Conservation (phyloP, 768 basidiomycete genomes). For the Saitozyma sp. region DNA sequence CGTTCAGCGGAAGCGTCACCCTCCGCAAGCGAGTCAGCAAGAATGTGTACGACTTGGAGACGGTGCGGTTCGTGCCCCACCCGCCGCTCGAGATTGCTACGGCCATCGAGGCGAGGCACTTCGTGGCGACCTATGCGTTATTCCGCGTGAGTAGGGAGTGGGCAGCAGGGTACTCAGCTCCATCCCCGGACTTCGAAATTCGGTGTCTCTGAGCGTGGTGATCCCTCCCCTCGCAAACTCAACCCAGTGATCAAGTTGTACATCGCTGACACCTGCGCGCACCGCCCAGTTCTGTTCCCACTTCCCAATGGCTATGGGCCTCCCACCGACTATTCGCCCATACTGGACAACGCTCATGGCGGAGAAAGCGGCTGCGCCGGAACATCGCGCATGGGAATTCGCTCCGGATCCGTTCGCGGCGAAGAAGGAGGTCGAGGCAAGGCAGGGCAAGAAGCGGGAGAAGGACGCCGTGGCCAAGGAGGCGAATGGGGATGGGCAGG, state of each 20-base stretch:
- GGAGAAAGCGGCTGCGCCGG: conserved; percentile 68
- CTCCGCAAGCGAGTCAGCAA: conserved; percentile 71
- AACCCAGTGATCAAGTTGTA: too few relatives aligned
- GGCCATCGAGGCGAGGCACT: conserved; percentile 82
- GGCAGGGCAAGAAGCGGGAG: conserved; percentile 64
- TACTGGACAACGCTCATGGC: conserved; percentile 77
- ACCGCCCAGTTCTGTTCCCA: conserved; percentile 41
- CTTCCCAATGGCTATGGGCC: conserved; percentile 56
- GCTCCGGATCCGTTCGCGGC: conserved; percentile 82
- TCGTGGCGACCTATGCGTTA: conserved; percentile 83
- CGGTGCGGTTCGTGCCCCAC: conserved; percentile 70
- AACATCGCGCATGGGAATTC: conserved; percentile 82
- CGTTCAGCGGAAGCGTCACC: conserved; percentile 64
- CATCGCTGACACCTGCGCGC: background rate
- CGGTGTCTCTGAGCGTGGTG: too few relatives aligned
- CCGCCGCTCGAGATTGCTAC: conserved; percentile 67
- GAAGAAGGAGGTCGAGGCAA: conserved; percentile 64
- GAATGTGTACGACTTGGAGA: conserved; percentile 64
- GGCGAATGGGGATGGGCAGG: conserved; percentile 13
- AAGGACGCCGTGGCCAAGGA: conserved; percentile 26
- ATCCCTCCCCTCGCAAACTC: too few relatives aligned
- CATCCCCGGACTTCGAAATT: too few relatives aligned
- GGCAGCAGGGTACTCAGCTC: background rate
- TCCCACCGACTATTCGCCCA: conserved; percentile 80
- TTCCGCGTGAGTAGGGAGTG: conserved; percentile 65